These are phyloP conservation scores for Madurella fahalii DNA, from an alignment of 2,329 filamentous ascomycete species.

Conservation along the genomic window DNA sequence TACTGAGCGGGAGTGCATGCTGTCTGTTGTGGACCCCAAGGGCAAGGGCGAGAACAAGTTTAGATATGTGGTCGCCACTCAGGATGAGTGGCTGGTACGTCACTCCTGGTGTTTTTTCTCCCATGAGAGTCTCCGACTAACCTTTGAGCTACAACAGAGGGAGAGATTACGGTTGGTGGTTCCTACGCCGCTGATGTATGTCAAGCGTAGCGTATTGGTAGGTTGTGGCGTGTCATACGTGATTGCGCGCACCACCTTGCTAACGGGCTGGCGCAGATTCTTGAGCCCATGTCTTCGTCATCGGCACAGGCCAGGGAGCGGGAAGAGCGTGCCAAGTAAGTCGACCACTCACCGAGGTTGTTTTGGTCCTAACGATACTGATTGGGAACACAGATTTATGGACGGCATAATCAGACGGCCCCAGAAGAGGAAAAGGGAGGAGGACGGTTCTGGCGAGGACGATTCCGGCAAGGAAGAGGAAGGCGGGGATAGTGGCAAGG, in stretches of 20 bases:
- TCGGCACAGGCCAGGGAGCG: slow-evolving; percentile 59
- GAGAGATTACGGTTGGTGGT: slow-evolving; percentile 25
- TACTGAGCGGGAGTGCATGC: slow-evolving; percentile 64
- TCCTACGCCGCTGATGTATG: slow-evolving; percentile 64
- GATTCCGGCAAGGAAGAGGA: slow-evolving; percentile 33
- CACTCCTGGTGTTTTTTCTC: not conserved
- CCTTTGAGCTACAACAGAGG: slow-evolving; percentile 12
- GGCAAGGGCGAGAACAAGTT: slow-evolving; percentile 67
- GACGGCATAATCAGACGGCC: slow-evolving; percentile 35
- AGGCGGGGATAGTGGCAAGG: slow-evolving; percentile 38
- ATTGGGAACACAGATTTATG: slow-evolving; percentile 19
- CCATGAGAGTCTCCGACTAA: not conserved
- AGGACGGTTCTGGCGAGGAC: slow-evolving; percentile 35
- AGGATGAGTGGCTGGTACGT: slow-evolving; percentile 55
- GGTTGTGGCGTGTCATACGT: slow-evolving; percentile 12
- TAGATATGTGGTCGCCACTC: slow-evolving; percentile 72
- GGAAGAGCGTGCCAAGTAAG: slow-evolving; percentile 67
- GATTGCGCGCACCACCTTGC: slow-evolving; percentile 36
- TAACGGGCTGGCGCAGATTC: slow-evolving; percentile 39
- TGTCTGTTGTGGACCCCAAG: slow-evolving; percentile 71
- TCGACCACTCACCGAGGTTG: not conserved
- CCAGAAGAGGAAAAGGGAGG: slow-evolving; percentile 48
- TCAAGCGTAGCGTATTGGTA: slow-evolving; percentile 69
- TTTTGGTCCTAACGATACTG: not conserved
- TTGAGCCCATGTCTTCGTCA: slow-evolving; percentile 54